These are phyloP conservation scores for Beta macrorhiza DNA, from an alignment of 179 eudicot genomes.

Conservation along the genomic window DNA sequence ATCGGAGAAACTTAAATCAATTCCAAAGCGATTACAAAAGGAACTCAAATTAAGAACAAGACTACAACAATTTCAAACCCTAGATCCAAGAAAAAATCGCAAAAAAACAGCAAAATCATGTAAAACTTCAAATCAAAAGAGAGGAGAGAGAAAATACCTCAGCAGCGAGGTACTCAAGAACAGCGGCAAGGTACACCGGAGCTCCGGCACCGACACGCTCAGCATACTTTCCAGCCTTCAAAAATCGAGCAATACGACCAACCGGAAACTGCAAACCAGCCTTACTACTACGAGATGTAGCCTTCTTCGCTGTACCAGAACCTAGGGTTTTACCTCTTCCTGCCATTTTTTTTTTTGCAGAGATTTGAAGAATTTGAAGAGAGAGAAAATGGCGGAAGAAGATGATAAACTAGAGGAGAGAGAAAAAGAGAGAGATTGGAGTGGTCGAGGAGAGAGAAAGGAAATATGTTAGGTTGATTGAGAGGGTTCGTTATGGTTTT, in stretches of 20 bases:
- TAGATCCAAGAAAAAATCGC: background rate
- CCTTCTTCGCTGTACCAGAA: conserved; percentile 49
- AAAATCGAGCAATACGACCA: conserved; percentile 47
- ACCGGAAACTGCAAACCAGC: conserved; percentile 59
- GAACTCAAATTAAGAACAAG: background rate
- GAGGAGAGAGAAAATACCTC: conserved; percentile 30
- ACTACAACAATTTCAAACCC: conserved; percentile 2
- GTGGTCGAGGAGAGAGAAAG: background rate
- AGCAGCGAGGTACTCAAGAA: conserved; percentile 54
- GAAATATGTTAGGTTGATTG: background rate
- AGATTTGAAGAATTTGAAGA: background rate
- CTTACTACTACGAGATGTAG: conserved; percentile 55
- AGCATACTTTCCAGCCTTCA: conserved; percentile 52
- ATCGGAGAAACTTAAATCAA: too few relatives aligned
- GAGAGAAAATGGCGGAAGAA: background rate
- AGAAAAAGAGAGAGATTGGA: background rate
- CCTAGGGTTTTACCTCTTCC: conserved; percentile 81
- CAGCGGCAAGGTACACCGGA: conserved; percentile 52
- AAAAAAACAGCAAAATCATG: background rate
- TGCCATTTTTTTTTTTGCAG: conserved; percentile 41
- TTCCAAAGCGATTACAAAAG: too few relatives aligned
- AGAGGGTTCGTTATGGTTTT: conserved; percentile 20
- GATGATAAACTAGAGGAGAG: background rate
- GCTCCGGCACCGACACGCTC: conserved; percentile 59
- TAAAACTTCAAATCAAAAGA: background rate